These are phyloP conservation scores for Trichomonas vaginalis DNA, from an alignment of 208 protist species.

Conservation along the genomic window DNA sequence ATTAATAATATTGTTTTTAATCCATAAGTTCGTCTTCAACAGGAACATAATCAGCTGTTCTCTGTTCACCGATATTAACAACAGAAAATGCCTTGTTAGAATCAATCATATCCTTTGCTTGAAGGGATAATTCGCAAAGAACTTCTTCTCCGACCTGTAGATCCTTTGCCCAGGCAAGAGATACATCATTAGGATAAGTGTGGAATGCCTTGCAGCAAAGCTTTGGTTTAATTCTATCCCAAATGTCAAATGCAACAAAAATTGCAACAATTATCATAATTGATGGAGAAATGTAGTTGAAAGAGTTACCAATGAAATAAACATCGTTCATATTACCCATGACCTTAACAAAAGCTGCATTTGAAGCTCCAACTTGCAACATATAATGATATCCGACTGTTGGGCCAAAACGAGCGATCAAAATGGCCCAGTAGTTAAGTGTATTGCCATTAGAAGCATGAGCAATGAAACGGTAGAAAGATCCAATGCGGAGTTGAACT, in stretches of 20 bases:
- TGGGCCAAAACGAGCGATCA: not conserved
- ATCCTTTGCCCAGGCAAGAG: not conserved
- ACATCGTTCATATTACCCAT: not conserved
- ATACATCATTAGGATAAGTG: not conserved
- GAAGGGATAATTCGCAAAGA: not conserved
- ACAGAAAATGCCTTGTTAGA: not conserved
- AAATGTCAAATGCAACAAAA: not conserved
- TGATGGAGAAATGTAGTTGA: not conserved
- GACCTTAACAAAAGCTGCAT: not conserved
- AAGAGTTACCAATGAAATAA: not conserved
- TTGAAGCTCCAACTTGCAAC: not conserved
- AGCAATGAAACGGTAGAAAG: not conserved
- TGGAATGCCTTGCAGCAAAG: not conserved
- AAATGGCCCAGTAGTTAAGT: not conserved
- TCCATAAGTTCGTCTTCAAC: not conserved
- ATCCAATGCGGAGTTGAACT: not conserved
- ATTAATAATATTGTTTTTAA: too few relatives aligned
- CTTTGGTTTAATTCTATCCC: not conserved
- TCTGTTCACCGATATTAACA: not conserved
- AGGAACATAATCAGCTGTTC: not conserved
- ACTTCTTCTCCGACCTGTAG: not conserved
- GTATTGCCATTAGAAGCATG: not conserved
- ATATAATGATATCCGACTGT: constrained; percentile 10
- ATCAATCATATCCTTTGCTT: not conserved
- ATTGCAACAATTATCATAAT: not conserved